Conservation (phyloP, 345 rosid species). For the Punica granatum region DNA sequence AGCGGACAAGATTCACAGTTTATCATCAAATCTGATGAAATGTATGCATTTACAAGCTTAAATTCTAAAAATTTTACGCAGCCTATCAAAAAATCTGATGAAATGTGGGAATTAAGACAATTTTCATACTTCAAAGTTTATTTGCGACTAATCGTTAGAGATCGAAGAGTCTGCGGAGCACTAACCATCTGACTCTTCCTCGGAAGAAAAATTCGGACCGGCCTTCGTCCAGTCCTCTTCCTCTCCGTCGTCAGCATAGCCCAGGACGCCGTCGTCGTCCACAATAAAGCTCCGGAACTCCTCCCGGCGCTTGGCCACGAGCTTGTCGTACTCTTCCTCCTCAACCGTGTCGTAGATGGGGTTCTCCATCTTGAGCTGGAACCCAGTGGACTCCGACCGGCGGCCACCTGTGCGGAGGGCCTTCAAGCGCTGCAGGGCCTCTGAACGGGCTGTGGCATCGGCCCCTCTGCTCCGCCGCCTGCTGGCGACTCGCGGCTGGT, state of each 20-base stretch:
- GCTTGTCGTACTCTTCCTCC: slow-evolving; percentile 66
- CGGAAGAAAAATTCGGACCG: slow-evolving; percentile 49
- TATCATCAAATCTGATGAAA: neutral
- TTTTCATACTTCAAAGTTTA: neutral
- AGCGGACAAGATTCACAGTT: neutral
- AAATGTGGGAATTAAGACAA: neutral
- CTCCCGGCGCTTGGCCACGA: slow-evolving; percentile 69
- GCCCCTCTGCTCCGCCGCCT: slow-evolving; percentile 50
- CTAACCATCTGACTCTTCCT: slow-evolving; percentile 37
- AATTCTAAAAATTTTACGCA: neutral
- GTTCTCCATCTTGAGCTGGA: slow-evolving; percentile 52
- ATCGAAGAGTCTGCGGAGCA: neutral
- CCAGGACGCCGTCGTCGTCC: slow-evolving; percentile 65
- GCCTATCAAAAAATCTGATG: too few relatives aligned
- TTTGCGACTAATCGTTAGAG: neutral
- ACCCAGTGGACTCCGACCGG: slow-evolving; percentile 49
- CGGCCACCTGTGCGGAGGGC: slow-evolving; percentile 69
- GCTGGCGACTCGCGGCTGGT: slow-evolving; percentile 29
- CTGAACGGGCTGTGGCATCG: slow-evolving; percentile 45
- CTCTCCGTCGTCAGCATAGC: slow-evolving; percentile 76
- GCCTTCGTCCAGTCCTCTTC: slow-evolving; percentile 90
- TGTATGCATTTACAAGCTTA: neutral
- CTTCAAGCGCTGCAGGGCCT: slow-evolving; percentile 63
- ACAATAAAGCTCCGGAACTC: slow-evolving; percentile 75
- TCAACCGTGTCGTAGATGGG: slow-evolving; percentile 74